Conservation (phyloP, 495 filamentous ascomycete genomes). For the Lasiosphaeria ovina region DNA sequence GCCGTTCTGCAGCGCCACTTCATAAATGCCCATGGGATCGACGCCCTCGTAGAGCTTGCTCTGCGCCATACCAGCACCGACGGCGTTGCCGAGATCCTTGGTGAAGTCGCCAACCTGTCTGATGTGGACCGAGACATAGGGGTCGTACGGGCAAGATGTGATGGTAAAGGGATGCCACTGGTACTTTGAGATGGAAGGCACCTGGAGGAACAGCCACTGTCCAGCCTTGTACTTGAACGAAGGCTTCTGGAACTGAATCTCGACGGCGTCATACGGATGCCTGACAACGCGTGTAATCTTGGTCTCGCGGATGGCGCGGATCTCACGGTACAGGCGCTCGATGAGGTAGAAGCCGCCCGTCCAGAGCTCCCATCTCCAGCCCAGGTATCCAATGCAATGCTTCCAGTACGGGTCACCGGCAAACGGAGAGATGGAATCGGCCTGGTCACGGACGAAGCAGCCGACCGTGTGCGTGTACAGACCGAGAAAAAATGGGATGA, state of each 20-base stretch:
- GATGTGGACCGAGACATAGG: slow-evolving; percentile 90
- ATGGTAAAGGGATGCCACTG: slow-evolving; percentile 99
- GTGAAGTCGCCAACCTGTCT: slow-evolving; percentile 98
- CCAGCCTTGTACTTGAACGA: slow-evolving; percentile 98
- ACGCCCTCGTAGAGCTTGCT: slow-evolving; percentile 81
- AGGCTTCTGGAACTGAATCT: slow-evolving; percentile 95
- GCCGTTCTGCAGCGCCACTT: slow-evolving; percentile 91
- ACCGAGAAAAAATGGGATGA: slow-evolving; percentile 89
- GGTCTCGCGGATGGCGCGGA: slow-evolving; percentile 75
- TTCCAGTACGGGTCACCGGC: slow-evolving; percentile 78
- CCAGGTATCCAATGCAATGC: slow-evolving; percentile 93
- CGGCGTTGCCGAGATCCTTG: slow-evolving; percentile 78
- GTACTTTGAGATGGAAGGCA: slow-evolving; percentile 78
- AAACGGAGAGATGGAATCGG: slow-evolving; percentile 74
- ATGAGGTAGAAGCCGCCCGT: slow-evolving; percentile 81
- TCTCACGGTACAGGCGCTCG: slow-evolving; percentile 90
- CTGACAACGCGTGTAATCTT: slow-evolving; percentile 91
- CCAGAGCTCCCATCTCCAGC: slow-evolving; percentile 95
- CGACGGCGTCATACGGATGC: slow-evolving; percentile 97
- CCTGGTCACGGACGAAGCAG: slow-evolving; percentile 87
- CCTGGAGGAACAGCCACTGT: slow-evolving; percentile 95
- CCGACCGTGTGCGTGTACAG: slow-evolving; percentile 95
- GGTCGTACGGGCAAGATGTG: slow-evolving; percentile 94
- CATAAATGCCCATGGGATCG: slow-evolving; percentile 96
- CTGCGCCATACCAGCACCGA: slow-evolving; percentile 84